Evolutionary conservation across 2,329 filamentous ascomycete species (phyloP).

Genomic region (Aulographum hederae): DNA sequence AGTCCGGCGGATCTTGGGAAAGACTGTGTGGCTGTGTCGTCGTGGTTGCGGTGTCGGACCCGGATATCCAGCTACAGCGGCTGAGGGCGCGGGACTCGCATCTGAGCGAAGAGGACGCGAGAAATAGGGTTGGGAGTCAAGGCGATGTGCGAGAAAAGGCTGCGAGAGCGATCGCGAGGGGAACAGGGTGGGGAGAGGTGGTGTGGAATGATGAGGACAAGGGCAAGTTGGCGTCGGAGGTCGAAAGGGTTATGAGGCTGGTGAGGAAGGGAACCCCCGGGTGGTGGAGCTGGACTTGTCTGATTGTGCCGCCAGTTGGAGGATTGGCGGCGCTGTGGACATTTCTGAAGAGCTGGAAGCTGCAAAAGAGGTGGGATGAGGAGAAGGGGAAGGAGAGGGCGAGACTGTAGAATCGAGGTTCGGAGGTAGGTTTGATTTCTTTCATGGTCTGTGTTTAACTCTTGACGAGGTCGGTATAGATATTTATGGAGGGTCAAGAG

Average conservation of each 20-base stretch:
- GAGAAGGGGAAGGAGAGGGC: slow-evolving; percentile 36
- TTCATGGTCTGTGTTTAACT: too few species aligned
- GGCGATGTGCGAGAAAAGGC: slow-evolving; percentile 75
- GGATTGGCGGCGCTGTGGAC: slow-evolving; percentile 50
- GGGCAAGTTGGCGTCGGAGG: slow-evolving; percentile 47
- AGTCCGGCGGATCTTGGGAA: slow-evolving; percentile 54
- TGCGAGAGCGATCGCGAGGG: slow-evolving; percentile 48
- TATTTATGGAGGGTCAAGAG: too few species aligned
- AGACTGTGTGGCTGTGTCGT: slow-evolving; percentile 67
- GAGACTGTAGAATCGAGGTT: too few species aligned
- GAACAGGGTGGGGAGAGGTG: slow-evolving; percentile 48
- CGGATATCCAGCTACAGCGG: slow-evolving; percentile 63
- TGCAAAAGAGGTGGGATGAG: slow-evolving; percentile 54
- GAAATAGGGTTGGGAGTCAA: slow-evolving; percentile 74
- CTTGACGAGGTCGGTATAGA: too few species aligned
- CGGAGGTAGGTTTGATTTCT: too few species aligned
- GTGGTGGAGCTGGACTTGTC: slow-evolving; percentile 67
- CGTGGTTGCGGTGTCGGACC: slow-evolving; percentile 71
- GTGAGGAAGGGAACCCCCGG: slow-evolving; percentile 46
- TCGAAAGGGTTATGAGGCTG: slow-evolving; percentile 45
- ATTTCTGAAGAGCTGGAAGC: slow-evolving; percentile 51
- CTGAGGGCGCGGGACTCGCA: slow-evolving; percentile 60
- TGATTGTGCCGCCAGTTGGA: slow-evolving; percentile 57
- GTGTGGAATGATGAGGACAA: slow-evolving; percentile 77
- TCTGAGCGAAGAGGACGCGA: slow-evolving; percentile 67